These are phyloP conservation scores for Insectozyma bohioensis DNA, from an alignment of 1,139 yeast genomes.

Conservation along the genomic window DNA sequence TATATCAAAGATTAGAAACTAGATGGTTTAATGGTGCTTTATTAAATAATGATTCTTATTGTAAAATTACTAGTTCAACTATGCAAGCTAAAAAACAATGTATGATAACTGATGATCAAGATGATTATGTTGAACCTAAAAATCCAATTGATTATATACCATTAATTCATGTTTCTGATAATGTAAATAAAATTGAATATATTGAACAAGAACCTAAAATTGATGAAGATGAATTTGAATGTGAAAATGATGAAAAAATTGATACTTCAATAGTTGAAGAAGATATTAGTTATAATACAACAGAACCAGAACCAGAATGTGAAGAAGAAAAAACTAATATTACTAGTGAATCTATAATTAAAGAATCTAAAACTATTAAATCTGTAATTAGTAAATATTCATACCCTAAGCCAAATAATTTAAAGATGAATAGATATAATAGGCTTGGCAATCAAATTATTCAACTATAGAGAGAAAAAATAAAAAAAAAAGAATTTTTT, in stretches of 20 bases:
- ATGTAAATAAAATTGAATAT: slow-evolving; percentile 16
- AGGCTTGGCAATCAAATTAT: no score
- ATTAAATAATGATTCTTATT: slow-evolving; percentile 19
- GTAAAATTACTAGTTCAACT: slow-evolving; percentile 26
- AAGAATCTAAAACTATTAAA: no score
- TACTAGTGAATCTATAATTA: no score
- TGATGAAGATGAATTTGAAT: slow-evolving; percentile 3
- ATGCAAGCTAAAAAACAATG: slow-evolving; percentile 22
- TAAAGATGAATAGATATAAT: no score
- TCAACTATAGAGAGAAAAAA: no score
- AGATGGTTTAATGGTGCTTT: slow-evolving; percentile 8
- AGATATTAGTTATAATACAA: slow-evolving; percentile 4
- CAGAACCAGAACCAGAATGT: not conserved
- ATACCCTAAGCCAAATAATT: no score
- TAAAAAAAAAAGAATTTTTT: no score
- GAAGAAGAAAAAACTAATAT: slow-evolving; percentile 2
- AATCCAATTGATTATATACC: slow-evolving; percentile 18
- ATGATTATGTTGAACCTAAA: slow-evolving; percentile 21
- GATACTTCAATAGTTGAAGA: slow-evolving; percentile 1
- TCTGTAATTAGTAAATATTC: no score
- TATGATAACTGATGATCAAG: slow-evolving; percentile 27
- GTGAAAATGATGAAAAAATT: slow-evolving; percentile 2
- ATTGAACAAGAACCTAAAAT: slow-evolving; percentile 10
- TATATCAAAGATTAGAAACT: slow-evolving; percentile 17
- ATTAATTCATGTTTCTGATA: slow-evolving; percentile 16